phyloP scores from a whole-genome alignment of 331 rosid species.

The Rosa hybrid region DNA sequence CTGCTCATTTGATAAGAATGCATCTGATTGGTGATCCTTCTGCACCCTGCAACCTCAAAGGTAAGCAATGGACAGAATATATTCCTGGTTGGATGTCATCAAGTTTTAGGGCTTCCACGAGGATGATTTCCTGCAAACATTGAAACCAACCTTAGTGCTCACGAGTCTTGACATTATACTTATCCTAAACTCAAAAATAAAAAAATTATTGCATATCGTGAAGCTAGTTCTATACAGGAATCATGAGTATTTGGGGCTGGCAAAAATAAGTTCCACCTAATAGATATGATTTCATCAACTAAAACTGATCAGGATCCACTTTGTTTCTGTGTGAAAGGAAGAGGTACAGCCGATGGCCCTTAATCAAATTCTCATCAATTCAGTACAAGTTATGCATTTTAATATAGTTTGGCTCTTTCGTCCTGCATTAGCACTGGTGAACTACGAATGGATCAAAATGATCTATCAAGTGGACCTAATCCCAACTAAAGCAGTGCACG shows the following conservation, averaged over 20 bases:
- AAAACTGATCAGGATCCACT: background rate
- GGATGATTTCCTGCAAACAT: conserved; percentile 79
- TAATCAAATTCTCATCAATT: background rate
- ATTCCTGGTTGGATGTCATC: conserved; percentile 63
- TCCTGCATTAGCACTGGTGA: background rate
- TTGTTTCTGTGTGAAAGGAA: background rate
- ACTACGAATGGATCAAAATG: background rate
- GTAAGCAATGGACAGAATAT: conserved; percentile 77
- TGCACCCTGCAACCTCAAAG: conserved; percentile 81
- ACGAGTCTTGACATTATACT: background rate
- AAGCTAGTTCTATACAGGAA: background rate
- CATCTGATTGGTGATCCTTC: conserved; percentile 90
- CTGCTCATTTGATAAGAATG: conserved; percentile 53
- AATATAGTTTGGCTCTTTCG: background rate
- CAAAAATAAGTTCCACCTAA: background rate
- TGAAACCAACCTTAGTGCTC: conserved; percentile 9
- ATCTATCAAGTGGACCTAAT: background rate
- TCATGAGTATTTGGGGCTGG: background rate
- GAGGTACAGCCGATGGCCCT: background rate
- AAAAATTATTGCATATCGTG: background rate
- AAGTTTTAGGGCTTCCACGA: conserved; percentile 90
- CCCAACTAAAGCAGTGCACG: background rate
- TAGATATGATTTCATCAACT: background rate
- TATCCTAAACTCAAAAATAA: no score
- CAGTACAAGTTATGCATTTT: background rate